A percentile compares a stretch with the other conserved stretches of the same genome.
phyloP scores from a whole-genome alignment of 163 green algal species.

The Chlamydomonas reinhardtii region DNA sequence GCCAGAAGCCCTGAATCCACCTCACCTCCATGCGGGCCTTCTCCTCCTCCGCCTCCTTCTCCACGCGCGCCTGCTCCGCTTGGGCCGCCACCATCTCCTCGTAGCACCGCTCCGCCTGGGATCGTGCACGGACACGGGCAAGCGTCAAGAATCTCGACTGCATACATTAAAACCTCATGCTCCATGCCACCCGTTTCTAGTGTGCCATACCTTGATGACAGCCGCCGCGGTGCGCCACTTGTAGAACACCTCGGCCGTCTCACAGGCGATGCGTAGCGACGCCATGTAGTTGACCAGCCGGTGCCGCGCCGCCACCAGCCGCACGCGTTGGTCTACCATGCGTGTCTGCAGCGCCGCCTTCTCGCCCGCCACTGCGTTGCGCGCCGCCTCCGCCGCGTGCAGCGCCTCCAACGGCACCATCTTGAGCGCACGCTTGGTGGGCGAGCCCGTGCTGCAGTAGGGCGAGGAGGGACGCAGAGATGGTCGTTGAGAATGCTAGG shows the following conservation, averaged over 20 bases:
- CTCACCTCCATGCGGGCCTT: conserved; percentile 27
- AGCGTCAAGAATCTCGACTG: neutral
- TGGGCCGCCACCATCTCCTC: conserved; percentile 24
- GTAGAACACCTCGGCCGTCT: conserved; percentile 22
- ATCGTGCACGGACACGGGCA: too few relatives aligned
- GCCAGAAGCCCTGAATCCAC: neutral
- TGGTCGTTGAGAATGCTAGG: too few relatives aligned
- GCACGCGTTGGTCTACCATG: conserved; percentile 43
- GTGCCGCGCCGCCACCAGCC: conserved; percentile 36
- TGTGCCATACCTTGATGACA: neutral
- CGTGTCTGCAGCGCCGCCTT: conserved; percentile 36
- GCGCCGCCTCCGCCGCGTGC: conserved; percentile 40
- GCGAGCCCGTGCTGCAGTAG: conserved; percentile 22
- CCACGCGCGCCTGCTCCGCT: conserved; percentile 15
- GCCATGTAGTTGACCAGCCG: conserved; percentile 41
- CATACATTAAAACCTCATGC: neutral
- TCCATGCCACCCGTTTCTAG: too few relatives aligned
- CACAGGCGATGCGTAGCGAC: neutral
- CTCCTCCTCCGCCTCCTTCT: neutral
- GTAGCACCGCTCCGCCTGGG: neutral
- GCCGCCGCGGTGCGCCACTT: conserved; percentile 32
- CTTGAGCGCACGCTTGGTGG: conserved; percentile 29
- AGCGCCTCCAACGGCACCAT: conserved; percentile 59
- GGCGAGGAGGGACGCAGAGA: neutral
- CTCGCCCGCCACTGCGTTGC: conserved; percentile 7